These are phyloP conservation scores for Phytophthora idaei DNA, from an alignment of 352 stramenopile species.

Conservation along the genomic window DNA sequence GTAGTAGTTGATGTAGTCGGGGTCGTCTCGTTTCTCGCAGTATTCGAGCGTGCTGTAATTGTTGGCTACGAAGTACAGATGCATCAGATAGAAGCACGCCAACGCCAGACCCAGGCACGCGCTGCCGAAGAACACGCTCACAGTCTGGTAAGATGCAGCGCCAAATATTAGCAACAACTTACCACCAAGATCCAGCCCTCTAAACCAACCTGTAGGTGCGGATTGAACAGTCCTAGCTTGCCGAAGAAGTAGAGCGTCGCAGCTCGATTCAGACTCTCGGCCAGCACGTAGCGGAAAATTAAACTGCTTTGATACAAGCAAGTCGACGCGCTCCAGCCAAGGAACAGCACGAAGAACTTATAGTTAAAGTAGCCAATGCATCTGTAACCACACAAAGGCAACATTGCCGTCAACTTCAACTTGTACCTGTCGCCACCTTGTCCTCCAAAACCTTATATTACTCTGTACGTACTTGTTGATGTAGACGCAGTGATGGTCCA, in stretches of 20 bases:
- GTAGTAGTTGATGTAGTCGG: constrained; percentile 84
- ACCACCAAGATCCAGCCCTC: neutral
- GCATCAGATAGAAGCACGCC: constrained; percentile 77
- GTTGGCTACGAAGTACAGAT: constrained; percentile 67
- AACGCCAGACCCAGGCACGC: constrained; percentile 71
- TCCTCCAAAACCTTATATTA: neutral
- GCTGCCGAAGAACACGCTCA: constrained; percentile 74
- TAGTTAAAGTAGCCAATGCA: constrained; percentile 91
- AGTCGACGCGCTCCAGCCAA: constrained; percentile 71
- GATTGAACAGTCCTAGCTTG: constrained; percentile 56
- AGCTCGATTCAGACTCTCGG: constrained; percentile 56
- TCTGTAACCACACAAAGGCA: constrained; percentile 26
- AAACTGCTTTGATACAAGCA: constrained; percentile 76
- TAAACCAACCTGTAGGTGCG: constrained; percentile 60
- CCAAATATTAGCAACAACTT: neutral
- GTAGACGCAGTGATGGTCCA: constrained; percentile 91
- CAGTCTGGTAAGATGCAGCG: constrained; percentile 37
- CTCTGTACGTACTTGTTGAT: constrained; percentile 81
- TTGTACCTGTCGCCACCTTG: neutral
- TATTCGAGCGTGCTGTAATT: constrained; percentile 90
- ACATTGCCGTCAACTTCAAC: constrained; percentile 14
- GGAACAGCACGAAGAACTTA: constrained; percentile 90
- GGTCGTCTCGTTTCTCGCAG: constrained; percentile 82
- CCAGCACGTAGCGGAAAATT: constrained; percentile 67
- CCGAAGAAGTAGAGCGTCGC: constrained; percentile 64